Evolutionary conservation across 2,329 filamentous ascomycete genomes (phyloP).

Genomic region (Ophiostoma australiae): DNA sequence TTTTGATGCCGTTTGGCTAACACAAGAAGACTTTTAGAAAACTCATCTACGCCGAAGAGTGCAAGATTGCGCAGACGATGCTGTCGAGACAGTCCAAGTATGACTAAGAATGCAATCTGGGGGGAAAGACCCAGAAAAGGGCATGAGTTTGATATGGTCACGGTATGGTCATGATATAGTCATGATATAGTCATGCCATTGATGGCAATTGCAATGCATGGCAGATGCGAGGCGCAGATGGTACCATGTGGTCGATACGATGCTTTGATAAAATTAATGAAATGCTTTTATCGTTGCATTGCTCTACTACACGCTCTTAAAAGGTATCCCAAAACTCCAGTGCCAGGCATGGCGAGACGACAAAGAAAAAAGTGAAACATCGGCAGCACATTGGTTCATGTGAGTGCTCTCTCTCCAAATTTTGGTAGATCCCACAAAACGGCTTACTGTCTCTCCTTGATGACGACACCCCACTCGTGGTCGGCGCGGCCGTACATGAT

Average conservation of each 20-base stretch:
- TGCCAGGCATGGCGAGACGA: neutral
- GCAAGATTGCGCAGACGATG: constrained; percentile 29
- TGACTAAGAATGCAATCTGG: neutral
- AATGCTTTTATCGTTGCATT: neutral
- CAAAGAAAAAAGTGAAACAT: neutral
- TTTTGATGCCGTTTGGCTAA: neutral
- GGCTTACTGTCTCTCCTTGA: constrained; percentile 47
- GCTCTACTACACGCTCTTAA: neutral
- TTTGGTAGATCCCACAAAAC: neutral
- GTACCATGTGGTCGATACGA: neutral
- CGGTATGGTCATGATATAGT: too few relatives aligned
- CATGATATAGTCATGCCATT: neutral
- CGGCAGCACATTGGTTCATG: neutral
- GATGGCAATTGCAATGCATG: neutral
- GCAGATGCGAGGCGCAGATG: neutral
- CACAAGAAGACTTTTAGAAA: constrained; percentile 24
- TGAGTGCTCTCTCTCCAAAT: neutral
- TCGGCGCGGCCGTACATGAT: constrained; percentile 70
- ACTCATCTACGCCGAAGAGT: constrained; percentile 28
- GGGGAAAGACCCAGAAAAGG: neutral
- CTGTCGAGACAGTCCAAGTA: constrained; percentile 28
- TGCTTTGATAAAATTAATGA: neutral
- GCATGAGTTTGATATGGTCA: neutral
- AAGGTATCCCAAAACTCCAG: neutral
- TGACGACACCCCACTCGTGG: constrained; percentile 65